Evolutionary conservation across 495 filamentous ascomycete genomes (phyloP).

Genomic region (Parachaetomium inaequale): DNA sequence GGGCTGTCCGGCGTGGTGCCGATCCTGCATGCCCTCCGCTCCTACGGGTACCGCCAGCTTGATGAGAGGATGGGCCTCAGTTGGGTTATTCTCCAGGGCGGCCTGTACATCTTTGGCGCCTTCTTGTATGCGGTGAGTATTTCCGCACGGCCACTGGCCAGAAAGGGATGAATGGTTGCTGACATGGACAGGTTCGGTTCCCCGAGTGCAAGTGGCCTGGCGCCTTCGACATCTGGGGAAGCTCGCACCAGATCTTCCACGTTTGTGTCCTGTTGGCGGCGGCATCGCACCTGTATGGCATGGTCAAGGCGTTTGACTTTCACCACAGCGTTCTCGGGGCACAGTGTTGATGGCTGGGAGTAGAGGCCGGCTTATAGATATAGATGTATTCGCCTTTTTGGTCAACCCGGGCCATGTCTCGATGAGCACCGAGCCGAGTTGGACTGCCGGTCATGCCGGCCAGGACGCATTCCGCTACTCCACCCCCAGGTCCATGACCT

Average conservation of each 20-base stretch:
- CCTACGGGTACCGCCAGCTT: slow-evolving; percentile 49
- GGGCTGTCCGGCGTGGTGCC: slow-evolving; percentile 82
- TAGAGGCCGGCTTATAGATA: neutral
- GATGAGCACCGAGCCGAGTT: neutral
- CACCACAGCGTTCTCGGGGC: slow-evolving; percentile 42
- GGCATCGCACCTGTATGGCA: slow-evolving; percentile 58
- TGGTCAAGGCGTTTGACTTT: slow-evolving; percentile 52
- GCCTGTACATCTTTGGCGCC: slow-evolving; percentile 82
- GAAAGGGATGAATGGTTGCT: neutral
- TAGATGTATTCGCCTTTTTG: neutral
- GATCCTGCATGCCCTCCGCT: slow-evolving; percentile 60
- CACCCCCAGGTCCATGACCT: slow-evolving; percentile 47
- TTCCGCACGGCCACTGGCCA: neutral
- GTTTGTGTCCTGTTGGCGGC: slow-evolving; percentile 66
- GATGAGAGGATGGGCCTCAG: slow-evolving; percentile 71
- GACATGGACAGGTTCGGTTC: slow-evolving; percentile 41
- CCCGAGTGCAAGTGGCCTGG: slow-evolving; percentile 64
- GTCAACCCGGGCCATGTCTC: neutral
- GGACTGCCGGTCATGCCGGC: neutral
- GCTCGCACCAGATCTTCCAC: slow-evolving; percentile 80
- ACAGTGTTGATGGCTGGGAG: slow-evolving; percentile 24
- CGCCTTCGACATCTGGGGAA: slow-evolving; percentile 70
- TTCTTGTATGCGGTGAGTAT: slow-evolving; percentile 64
- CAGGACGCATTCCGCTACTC: slow-evolving; percentile 14
- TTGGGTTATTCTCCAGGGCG: slow-evolving; percentile 74